Evolutionary conservation across 73 alveolate genomes (phyloP), one percentile per base, ranked within the genome.

Genomic region (Paraurostyla sp.): DNA sequence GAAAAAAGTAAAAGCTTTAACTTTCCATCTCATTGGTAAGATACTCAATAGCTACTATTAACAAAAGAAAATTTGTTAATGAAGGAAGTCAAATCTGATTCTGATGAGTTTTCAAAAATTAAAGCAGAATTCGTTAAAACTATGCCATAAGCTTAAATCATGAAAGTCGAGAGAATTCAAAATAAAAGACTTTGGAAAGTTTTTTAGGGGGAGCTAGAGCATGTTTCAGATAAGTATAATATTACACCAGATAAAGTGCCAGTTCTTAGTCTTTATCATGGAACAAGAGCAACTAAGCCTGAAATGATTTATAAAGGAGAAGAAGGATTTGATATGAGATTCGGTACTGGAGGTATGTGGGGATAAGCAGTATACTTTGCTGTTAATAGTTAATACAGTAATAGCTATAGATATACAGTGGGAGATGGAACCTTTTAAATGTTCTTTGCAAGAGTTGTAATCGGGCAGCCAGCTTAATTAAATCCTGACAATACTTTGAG

Each of bases 311-410:
- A 83, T 23, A 40, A 60, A 29, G 29, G 85, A 7, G 92, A 83
- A 27, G 92, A 83, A 35, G 92, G 92, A 0, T 83, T 83, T 40
- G 86, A 83, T 43, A 83, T 65, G 92, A 20, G 85, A 41, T 83
- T 63, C 49, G 35, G 85, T 0, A 45, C 45, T 35, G 81, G 25
- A 23, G 94, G 94, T 23, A 33, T 76, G 88, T 88, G 94, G 94
- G 94, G 94, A 0, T 29, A 57, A 36, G 94, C 91, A 30, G 30
- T 54, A 51, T 88, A 88, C 75, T 88, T 88, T 43, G 90, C 94
- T 4, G 15, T 29, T 46, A 88, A 76, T 23, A 80, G 87, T 6
- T 27, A 54, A 0, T 88, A 88, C 59, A 76, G 91, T 3, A 54
- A 50, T 43, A 6, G 13, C 27, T 71, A 76, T 43, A 4, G 57